A percentile compares a stretch with the other conserved stretches of the same genome.
phyloP scores from a whole-genome alignment of 192 early-diverging fungal species.

The Phycomyces nitens region DNA sequence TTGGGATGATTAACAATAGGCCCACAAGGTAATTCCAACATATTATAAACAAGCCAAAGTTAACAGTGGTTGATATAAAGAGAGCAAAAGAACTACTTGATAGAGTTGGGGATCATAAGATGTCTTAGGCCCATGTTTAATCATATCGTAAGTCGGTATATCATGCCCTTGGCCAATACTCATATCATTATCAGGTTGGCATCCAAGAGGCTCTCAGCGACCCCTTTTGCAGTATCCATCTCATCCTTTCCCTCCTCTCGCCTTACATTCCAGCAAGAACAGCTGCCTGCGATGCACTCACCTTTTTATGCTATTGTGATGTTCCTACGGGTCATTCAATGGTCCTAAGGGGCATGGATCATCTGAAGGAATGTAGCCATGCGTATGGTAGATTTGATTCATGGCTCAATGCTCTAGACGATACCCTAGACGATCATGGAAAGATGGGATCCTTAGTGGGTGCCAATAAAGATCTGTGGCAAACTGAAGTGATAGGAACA shows the following conservation, averaged over 20 bases:
- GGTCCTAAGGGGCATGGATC: slow-evolving; percentile 71
- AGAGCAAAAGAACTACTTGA: slow-evolving; percentile 58
- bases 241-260: slow-evolving; percentile 70
- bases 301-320: slow-evolving; percentile 66
- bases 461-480: slow-evolving; percentile 64
- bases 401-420: slow-evolving; percentile 66
- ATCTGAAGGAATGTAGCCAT: slow-evolving; percentile 54
- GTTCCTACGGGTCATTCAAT: slow-evolving; percentile 67
- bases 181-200: slow-evolving; percentile 50
- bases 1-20: slow-evolving; percentile 56
- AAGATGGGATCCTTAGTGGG: slow-evolving; percentile 73
- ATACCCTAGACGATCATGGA: slow-evolving; percentile 71
- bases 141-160: slow-evolving; percentile 34
- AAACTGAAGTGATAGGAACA: slow-evolving; percentile 42
- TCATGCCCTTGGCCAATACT: not conserved
- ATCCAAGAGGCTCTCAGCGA: slow-evolving; percentile 68
- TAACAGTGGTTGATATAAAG: slow-evolving; percentile 3
- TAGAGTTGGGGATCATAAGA: slow-evolving; percentile 75
- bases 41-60: not conserved
- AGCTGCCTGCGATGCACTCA: slow-evolving; percentile 66
- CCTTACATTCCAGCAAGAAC: slow-evolving; percentile 67
- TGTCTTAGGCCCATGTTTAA: slow-evolving; percentile 74
- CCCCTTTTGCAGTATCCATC: slow-evolving; percentile 59
- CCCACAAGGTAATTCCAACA: slow-evolving; percentile 39
- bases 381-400: slow-evolving; percentile 43